These are phyloP conservation scores for Neotropicomus parvogracilis DNA, from an alignment of 1,284 basidiomycete genomes.

Conservation along the genomic window DNA sequence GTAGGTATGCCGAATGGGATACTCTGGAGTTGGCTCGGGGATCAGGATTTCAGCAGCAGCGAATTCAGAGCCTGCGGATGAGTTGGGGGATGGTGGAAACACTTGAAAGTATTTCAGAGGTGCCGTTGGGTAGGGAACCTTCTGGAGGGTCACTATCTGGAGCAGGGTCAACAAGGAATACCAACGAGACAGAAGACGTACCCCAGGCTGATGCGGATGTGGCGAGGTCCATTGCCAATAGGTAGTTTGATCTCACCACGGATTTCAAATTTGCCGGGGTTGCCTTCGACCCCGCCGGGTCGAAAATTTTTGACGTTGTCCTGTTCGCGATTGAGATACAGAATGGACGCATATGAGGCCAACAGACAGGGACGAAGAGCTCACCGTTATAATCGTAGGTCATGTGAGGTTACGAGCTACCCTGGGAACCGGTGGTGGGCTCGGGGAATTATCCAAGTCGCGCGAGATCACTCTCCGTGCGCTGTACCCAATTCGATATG, in stretches of 20 bases:
- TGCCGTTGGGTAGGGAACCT: constrained; percentile 51
- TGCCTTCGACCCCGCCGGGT: constrained; percentile 37
- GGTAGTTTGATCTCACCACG: constrained; percentile 63
- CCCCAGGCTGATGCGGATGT: constrained; percentile 20
- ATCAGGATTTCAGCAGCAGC: constrained; percentile 60
- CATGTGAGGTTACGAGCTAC: constrained; percentile 62
- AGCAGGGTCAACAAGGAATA: neutral
- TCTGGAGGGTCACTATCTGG: constrained; percentile 59
- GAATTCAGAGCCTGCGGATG: constrained; percentile 46
- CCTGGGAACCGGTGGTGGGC: constrained; percentile 32
- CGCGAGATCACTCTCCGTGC: constrained; percentile 35
- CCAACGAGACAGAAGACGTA: neutral
- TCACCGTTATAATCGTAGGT: constrained; percentile 50
- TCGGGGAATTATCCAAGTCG: constrained; percentile 45
- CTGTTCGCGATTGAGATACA: constrained; percentile 31
- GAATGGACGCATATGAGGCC: neutral
- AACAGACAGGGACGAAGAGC: constrained; percentile 55
- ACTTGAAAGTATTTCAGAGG: constrained; percentile 47
- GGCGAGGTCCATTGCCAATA: constrained; percentile 54
- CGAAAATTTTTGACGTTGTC: constrained; percentile 67
- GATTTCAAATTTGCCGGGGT: constrained; percentile 45
- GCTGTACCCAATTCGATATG: constrained; percentile 60
- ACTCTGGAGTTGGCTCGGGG: constrained; percentile 44
- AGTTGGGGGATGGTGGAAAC: constrained; percentile 54
- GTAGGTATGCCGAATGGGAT: constrained; percentile 57